A percentile compares a stretch with the other conserved stretches of the same genome.
Evolutionary conservation across 225 moss, liverwort and hornwort species (phyloP).

Genomic region (Marchantia polymorpha): DNA sequence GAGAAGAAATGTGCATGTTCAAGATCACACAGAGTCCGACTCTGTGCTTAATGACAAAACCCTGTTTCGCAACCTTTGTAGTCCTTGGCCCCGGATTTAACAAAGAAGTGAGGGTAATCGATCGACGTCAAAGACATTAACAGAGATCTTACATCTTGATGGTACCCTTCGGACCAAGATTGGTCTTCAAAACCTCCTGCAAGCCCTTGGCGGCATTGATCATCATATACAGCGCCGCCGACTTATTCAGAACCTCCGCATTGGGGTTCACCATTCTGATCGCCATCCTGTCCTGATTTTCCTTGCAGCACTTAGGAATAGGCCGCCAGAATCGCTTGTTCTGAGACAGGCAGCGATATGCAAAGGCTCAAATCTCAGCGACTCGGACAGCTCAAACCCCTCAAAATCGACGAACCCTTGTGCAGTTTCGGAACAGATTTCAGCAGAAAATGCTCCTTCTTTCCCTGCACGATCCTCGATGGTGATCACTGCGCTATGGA

Average conservation of each 20-base stretch:
- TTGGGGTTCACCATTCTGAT: slow-evolving; percentile 81
- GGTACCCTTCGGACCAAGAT: slow-evolving; percentile 92
- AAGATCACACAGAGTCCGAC: background rate
- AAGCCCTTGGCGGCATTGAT: slow-evolving; percentile 94
- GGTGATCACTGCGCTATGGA: no score
- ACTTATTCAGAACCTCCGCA: slow-evolving; percentile 89
- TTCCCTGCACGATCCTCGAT: background rate
- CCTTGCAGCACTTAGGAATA: background rate
- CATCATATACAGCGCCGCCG: slow-evolving; percentile 90
- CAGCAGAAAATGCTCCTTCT: background rate
- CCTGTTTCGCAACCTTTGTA: background rate
- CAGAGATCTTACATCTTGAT: slow-evolving; percentile 69
- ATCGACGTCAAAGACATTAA: background rate
- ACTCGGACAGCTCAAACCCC: slow-evolving; percentile 1
- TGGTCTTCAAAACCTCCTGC: slow-evolving; percentile 91
- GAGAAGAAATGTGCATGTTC: background rate
- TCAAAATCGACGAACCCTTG: background rate
- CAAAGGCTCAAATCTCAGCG: background rate
- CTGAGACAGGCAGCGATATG: background rate
- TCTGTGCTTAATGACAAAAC: background rate
- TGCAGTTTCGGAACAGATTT: background rate
- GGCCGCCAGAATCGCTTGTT: background rate
- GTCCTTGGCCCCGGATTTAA: background rate
- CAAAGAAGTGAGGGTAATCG: background rate
- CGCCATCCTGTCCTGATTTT: slow-evolving; percentile 49